phyloP scores from a whole-genome alignment of 2,329 filamentous ascomycete species.

The Ilyonectria destructans region DNA sequence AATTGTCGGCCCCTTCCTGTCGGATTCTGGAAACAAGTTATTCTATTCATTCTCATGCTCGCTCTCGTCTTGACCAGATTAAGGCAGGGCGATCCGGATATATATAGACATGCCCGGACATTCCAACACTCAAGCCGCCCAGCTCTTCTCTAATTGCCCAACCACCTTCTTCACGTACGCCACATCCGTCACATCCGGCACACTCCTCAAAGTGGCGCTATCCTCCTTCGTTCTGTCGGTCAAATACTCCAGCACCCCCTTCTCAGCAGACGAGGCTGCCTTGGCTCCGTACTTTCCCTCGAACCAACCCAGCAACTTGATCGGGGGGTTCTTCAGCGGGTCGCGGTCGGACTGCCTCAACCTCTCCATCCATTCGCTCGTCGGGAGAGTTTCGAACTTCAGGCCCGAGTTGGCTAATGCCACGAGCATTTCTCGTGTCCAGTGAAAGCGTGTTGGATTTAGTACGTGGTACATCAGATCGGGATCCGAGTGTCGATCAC shows the following conservation, averaged over 20 bases:
- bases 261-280: conserved; percentile 29
- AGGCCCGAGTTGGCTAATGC: conserved; percentile 62
- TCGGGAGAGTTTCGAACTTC: conserved; percentile 61
- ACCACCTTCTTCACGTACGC: conserved; percentile 37
- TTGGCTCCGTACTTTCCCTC: conserved; percentile 47
- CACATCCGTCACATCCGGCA: conserved; percentile 40
- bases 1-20: too few relatives aligned
- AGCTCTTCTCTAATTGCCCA: conserved; percentile 21
- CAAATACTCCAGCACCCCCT: conserved; percentile 33
- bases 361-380: conserved; percentile 61
- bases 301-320: conserved; percentile 71
- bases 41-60: background rate
- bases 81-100: background rate
- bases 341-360: conserved; percentile 63
- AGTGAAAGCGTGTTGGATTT: conserved; percentile 58
- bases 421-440: conserved; percentile 67
- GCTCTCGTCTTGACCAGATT: background rate
- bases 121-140: conserved; percentile 13
- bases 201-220: conserved; percentile 36
- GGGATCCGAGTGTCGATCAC: conserved; percentile 16
- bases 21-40: too few relatives aligned
- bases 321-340: conserved; percentile 64
- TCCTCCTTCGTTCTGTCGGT: conserved; percentile 39
- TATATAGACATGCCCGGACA: background rate
- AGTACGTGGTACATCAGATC: conserved; percentile 44